These are phyloP conservation scores for Sarocladium strictum DNA, from an alignment of 2,329 filamentous ascomycete species.

Conservation along the genomic window DNA sequence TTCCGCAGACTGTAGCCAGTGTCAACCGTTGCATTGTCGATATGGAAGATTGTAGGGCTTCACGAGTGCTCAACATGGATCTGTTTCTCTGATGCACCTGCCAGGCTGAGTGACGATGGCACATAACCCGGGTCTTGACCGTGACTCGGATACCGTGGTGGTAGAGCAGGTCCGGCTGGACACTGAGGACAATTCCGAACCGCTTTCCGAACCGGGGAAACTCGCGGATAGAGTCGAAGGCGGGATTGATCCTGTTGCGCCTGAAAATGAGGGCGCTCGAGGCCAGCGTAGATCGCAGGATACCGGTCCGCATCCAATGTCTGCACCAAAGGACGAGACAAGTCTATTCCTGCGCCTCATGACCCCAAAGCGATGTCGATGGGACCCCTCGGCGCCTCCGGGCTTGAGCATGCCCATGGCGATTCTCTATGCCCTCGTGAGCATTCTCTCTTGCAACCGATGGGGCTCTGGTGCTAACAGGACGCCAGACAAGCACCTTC, in stretches of 20 bases:
- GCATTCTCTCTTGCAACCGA: no score
- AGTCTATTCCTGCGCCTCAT: constrained; percentile 16
- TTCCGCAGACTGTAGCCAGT: not conserved
- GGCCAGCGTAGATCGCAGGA: not conserved
- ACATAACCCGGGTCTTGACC: not conserved
- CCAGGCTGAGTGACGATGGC: not conserved
- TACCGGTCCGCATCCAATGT: not conserved
- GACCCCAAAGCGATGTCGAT: constrained; percentile 62
- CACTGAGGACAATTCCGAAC: not conserved
- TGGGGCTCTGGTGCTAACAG: not conserved
- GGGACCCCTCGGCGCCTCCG: constrained; percentile 59
- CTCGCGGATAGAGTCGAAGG: not conserved
- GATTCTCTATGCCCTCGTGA: constrained; percentile 60
- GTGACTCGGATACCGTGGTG: not conserved
- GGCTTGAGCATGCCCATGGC: constrained; percentile 64
- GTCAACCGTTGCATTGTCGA: no score
- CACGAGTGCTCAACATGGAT: not conserved
- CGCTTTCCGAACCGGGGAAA: not conserved
- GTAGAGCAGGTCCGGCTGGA: not conserved
- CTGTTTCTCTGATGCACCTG: not conserved
- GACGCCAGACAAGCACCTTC: constrained; percentile 47
- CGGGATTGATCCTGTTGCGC: not conserved
- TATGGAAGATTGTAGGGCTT: not conserved
- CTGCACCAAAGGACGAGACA: constrained; percentile 16
- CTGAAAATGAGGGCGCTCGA: not conserved